Percentiles rank a stretch among this genome's conserved stretches.
Conservation (phyloP, 1,284 basidiomycete species). For the Vanrija pseudolonga region DNA sequence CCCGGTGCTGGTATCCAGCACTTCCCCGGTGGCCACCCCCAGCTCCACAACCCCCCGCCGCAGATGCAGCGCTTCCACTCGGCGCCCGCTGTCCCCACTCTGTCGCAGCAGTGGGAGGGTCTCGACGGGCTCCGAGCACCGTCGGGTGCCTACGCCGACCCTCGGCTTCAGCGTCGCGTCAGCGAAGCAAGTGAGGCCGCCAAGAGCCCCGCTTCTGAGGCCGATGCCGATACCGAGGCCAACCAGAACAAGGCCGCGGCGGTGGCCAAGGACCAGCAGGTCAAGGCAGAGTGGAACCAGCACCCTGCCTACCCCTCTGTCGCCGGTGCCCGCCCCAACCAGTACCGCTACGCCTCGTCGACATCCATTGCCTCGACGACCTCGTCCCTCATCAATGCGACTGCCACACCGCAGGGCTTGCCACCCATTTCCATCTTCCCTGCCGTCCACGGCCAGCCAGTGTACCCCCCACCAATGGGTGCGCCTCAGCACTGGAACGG, state of each 20-base stretch:
- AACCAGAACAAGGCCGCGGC: neutral
- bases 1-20: too few relatives aligned
- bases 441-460: neutral
- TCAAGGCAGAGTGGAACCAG: neutral
- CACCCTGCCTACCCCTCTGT: slow-evolving; percentile 9
- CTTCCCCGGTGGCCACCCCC: slow-evolving; percentile 4
- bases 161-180: neutral
- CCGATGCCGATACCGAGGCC: neutral
- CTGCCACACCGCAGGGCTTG: slow-evolving; percentile 13
- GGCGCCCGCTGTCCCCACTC: slow-evolving; percentile 33
- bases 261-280: neutral
- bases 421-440: slow-evolving; percentile 26
- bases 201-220: neutral
- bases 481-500: neutral
- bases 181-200: neutral
- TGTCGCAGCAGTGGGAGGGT: neutral
- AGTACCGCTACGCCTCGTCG: slow-evolving; percentile 21
- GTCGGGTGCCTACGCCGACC: too few relatives aligned
- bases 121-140: too few relatives aligned
- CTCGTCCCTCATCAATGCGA: slow-evolving; percentile 23
- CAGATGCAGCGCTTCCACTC: slow-evolving; percentile 41
- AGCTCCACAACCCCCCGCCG: slow-evolving; percentile 38
- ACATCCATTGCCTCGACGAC: slow-evolving; percentile 26
- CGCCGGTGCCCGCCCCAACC: neutral
- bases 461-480: neutral